Evolutionary conservation across 1,284 basidiomycete genomes (phyloP).

Genomic region (Spongiforma sp.): DNA sequence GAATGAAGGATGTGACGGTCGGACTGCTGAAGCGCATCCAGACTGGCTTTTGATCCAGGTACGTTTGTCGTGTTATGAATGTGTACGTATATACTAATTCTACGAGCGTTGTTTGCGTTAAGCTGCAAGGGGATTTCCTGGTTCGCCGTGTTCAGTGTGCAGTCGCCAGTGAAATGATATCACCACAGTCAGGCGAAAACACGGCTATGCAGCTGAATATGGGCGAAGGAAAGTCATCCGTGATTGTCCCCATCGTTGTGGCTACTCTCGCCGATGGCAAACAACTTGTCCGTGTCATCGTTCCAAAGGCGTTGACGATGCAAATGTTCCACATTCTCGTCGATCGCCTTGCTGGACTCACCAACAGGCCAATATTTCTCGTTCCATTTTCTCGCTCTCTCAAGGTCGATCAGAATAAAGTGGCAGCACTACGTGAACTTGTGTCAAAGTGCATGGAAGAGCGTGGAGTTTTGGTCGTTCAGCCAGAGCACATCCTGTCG

Average conservation of each 20-base stretch:
- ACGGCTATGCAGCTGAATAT: constrained; percentile 56
- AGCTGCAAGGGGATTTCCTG: constrained; percentile 50
- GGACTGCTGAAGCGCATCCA: constrained; percentile 24
- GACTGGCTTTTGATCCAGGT: constrained; percentile 59
- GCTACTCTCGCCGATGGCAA: background rate
- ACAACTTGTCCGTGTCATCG: constrained; percentile 1
- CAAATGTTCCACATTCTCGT: constrained; percentile 57
- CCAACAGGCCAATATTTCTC: constrained; percentile 50
- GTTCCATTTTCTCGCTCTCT: constrained; percentile 53
- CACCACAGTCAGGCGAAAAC: constrained; percentile 40
- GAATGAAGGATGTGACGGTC: constrained; percentile 29
- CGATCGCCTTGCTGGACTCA: constrained; percentile 47
- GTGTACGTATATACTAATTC: too few relatives aligned
- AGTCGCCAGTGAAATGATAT: constrained; percentile 52
- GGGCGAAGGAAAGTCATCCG: constrained; percentile 60
- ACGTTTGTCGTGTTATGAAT: background rate
- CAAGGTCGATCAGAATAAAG: constrained; percentile 14
- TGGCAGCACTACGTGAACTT: constrained; percentile 32
- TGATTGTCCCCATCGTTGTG: background rate
- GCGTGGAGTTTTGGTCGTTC: constrained; percentile 49
- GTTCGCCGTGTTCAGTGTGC: constrained; percentile 45
- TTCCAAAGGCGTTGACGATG: constrained; percentile 2
- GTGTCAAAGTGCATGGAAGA: constrained; percentile 42
- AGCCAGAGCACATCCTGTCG: constrained; percentile 58
- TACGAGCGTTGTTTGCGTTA: too few relatives aligned